phyloP scores from a whole-genome alignment of 495 filamentous ascomycete species.

The Lepraria neglecta region DNA sequence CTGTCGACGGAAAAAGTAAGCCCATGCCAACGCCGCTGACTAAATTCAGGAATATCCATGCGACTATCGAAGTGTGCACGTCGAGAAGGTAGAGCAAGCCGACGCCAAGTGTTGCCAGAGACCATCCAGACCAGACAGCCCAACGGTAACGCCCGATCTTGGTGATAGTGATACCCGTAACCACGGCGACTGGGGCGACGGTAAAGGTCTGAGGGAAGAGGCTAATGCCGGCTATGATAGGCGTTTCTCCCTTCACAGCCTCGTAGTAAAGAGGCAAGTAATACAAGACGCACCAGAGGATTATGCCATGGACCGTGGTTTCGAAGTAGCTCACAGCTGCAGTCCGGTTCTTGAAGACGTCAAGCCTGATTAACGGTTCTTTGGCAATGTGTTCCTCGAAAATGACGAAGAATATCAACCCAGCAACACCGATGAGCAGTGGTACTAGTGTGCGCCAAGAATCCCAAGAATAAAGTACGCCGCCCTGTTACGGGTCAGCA shows the following conservation, averaged over 20 bases:
- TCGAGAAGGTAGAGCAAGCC: conserved; percentile 45
- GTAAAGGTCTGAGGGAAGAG: conserved; percentile 54
- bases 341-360: conserved; percentile 44
- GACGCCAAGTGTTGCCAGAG: conserved; percentile 41
- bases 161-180: conserved; percentile 45
- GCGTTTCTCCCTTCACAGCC: conserved; percentile 48
- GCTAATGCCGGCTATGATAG: conserved; percentile 52
- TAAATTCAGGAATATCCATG: conserved; percentile 49
- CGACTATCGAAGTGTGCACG: conserved; percentile 38
- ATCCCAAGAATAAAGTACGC: conserved; percentile 45
- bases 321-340: conserved; percentile 38
- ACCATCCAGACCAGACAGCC: conserved; percentile 54
- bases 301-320: conserved; percentile 48
- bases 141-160: conserved; percentile 48
- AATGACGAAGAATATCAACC: conserved; percentile 39
- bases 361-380: conserved; percentile 43
- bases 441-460: conserved; percentile 52
- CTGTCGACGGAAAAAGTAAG: conserved; percentile 34
- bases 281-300: conserved; percentile 53
- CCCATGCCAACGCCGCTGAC: conserved; percentile 46
- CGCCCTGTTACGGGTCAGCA: conserved; percentile 31
- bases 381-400: conserved; percentile 45
- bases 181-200: conserved; percentile 42
- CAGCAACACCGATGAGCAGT: conserved; percentile 47
- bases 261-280: conserved; percentile 61